Evolutionary conservation across 208 protist species (phyloP).

Genomic region (Crithidia bombi): DNA sequence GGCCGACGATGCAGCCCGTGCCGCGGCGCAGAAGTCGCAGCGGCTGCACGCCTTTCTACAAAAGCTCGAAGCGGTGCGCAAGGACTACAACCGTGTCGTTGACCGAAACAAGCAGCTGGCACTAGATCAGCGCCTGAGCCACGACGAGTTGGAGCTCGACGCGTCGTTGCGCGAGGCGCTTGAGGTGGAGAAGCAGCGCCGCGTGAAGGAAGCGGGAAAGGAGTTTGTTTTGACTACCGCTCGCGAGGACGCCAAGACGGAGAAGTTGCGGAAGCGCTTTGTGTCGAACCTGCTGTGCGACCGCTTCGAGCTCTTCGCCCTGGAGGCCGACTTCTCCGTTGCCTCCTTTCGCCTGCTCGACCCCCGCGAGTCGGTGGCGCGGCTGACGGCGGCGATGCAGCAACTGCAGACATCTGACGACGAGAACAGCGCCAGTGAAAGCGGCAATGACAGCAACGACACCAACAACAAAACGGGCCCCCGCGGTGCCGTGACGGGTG

Average conservation of each 20-base stretch:
- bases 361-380: conserved; percentile 44
- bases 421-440: not conserved
- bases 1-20: conserved; percentile 81
- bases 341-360: conserved; percentile 91
- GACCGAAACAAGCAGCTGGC: conserved; percentile 73
- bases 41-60: conserved; percentile 78
- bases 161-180: conserved; percentile 72
- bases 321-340: conserved; percentile 76
- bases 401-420: conserved; percentile 53
- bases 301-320: conserved; percentile 86
- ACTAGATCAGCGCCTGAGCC: conserved; percentile 41
- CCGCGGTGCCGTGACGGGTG: conserved; percentile 9
- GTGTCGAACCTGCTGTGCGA: conserved; percentile 92
- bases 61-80: conserved; percentile 67
- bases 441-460: not conserved
- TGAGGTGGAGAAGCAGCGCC: conserved; percentile 62
- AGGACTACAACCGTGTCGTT: conserved; percentile 70
- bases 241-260: conserved; percentile 75
- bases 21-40: conserved; percentile 61
- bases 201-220: conserved; percentile 69
- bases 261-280: conserved; percentile 91
- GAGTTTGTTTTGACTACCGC: conserved; percentile 87
- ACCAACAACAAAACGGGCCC: not conserved
- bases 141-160: conserved; percentile 89
- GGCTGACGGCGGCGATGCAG: conserved; percentile 62